A percentile compares a stretch with the other conserved stretches of the same genome.
Conservation (phyloP, 2,329 filamentous ascomycete genomes). For the Pseudomassariella vexata region DNA sequence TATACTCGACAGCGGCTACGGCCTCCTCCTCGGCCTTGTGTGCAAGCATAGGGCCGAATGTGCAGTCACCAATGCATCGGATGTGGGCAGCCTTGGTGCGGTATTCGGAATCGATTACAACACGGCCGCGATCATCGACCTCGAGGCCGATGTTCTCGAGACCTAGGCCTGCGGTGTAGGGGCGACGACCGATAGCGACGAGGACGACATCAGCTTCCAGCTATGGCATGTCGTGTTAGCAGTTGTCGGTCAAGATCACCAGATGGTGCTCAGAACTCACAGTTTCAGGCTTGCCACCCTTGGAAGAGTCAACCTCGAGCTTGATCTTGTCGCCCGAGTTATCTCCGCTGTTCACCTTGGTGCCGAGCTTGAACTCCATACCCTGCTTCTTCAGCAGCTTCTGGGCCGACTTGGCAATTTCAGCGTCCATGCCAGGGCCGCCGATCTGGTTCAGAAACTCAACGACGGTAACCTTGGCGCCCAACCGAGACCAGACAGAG, state of each 20-base stretch:
- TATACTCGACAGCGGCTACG: slow-evolving; percentile 91
- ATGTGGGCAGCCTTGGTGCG: slow-evolving; percentile 97
- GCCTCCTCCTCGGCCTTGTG: slow-evolving; percentile 99
- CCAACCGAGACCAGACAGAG: slow-evolving; percentile 94
- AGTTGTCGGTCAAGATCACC: no score
- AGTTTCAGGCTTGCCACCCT: slow-evolving; percentile 91
- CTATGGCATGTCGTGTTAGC: no score
- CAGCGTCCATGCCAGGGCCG: slow-evolving; percentile 92
- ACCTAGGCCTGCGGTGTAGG: slow-evolving; percentile 86
- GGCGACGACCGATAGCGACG: slow-evolving; percentile 91
- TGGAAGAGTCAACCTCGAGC: slow-evolving; percentile 83
- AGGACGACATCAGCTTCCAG: slow-evolving; percentile 93
- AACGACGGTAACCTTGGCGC: slow-evolving; percentile 91
- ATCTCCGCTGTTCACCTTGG: slow-evolving; percentile 88
- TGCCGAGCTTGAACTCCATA: slow-evolving; percentile 96
- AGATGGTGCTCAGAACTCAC: no score
- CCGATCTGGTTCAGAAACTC: slow-evolving; percentile 96
- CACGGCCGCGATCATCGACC: slow-evolving; percentile 84
- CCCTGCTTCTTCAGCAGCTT: slow-evolving; percentile 96
- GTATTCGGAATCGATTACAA: slow-evolving; percentile 98
- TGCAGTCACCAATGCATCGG: slow-evolving; percentile 91
- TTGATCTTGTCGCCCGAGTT: slow-evolving; percentile 70
- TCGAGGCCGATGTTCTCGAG: slow-evolving; percentile 92
- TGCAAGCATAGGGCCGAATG: slow-evolving; percentile 97
- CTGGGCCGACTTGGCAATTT: slow-evolving; percentile 85